A percentile compares a stretch with the other conserved stretches of the same genome.
Conservation (phyloP, 495 filamentous ascomycete species). For the Lasiosphaeria ovina region DNA sequence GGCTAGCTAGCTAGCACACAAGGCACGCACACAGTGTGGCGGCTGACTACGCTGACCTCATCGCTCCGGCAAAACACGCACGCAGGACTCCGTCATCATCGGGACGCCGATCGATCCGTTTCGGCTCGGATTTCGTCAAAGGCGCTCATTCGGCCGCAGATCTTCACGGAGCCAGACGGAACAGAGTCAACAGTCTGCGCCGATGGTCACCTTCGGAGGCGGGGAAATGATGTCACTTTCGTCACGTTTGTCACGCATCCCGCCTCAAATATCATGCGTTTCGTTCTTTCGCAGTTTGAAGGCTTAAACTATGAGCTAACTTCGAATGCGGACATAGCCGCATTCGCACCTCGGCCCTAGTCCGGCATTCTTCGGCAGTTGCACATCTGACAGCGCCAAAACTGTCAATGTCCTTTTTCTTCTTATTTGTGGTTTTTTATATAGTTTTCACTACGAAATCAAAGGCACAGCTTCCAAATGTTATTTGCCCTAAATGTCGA, state of each 20-base stretch:
- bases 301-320: not conserved
- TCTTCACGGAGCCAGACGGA: too few species aligned
- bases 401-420: not conserved
- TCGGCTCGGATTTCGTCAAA: slow-evolving; percentile 1
- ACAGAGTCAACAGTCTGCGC: too few species aligned
- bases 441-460: not conserved
- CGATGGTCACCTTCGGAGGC: not conserved
- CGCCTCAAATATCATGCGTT: not conserved
- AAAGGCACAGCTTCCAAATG: too few species aligned
- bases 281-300: not conserved
- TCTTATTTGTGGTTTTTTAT: not conserved
- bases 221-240: too few species aligned
- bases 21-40: too few species aligned
- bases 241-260: not conserved
- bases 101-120: slow-evolving; percentile 4
- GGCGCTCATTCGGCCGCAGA: not conserved
- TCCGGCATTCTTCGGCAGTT: slow-evolving; percentile 1
- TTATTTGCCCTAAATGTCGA: too few species aligned
- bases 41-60: not conserved
- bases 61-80: not conserved
- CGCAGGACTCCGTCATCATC: not conserved
- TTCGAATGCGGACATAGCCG: not conserved
- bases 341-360: not conserved
- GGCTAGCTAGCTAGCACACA: too few species aligned
- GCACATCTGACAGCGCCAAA: not conserved